Evolutionary conservation across 805 yeast species (phyloP), one percentile per base, ranked within the genome.

Genomic region (Hanseniaspora lindneri): DNA sequence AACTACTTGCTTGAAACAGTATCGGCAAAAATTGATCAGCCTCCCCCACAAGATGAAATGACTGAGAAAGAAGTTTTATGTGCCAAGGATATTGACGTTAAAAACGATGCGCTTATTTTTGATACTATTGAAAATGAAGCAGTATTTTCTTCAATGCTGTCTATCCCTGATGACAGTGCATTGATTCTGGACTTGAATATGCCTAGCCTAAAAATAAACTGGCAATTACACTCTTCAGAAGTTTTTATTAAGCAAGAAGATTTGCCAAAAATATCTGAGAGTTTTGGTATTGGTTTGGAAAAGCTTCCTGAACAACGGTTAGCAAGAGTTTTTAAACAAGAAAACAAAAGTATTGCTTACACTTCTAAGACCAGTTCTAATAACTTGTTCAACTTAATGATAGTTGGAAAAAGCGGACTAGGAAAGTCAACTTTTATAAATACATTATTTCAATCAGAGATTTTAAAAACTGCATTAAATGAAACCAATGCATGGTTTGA

Each of bases 401-500:
- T 86, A 32, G 87, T 82, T 41, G 96, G 96, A 27, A 87, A 82
- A 63, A 71, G 82, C 44, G 96, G 96, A 3, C 70, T 83, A 46
- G 95, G 94, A 40, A 85, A 84, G 60, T 76, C 85, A 3, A 77
- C 89, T 1, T 84, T 87, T 54, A 67, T 86, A 56, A 84, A 88
- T 68, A 79, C 94, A 8, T 70, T 88, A 53, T 83, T 85, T 61
- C 79, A 80, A 39, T 65, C 79, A 1, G 36, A 58, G 65, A 53
- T 65, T 66, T 58, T 55, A 63, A 55, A 73, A 71, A 60, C 41
- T 14, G 33, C 33, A 11, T 20, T 34, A 27, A 58, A 68, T 65
- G 41, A 68, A 56, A 63, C 65, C 60, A 42, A 60, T 50, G 68
- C 62, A 8, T 24, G 41, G 30, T 32, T 21, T 24, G 36, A 40